phyloP scores from a whole-genome alignment of 352 stramenopile species.

The Phytophthora sojae region DNA sequence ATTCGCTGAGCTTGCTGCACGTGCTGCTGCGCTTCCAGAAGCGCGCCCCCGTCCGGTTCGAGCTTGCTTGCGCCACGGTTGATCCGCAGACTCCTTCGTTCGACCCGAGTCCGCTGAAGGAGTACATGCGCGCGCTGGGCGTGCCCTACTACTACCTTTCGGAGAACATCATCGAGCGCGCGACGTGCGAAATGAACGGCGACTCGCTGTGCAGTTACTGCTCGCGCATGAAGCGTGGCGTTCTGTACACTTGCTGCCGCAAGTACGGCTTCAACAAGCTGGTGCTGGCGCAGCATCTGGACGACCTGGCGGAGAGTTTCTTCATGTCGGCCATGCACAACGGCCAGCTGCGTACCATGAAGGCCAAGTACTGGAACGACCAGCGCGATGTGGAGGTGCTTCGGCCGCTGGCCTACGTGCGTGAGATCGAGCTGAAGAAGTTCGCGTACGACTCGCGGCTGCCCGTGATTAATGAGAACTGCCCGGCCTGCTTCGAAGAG shows the following conservation, averaged over 20 bases:
- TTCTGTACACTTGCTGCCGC: conserved; percentile 96
- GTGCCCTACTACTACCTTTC: conserved; percentile 96
- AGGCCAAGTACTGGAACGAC: conserved; percentile 98
- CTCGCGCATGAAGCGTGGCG: conserved; percentile 97
- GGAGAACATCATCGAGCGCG: conserved; percentile 93
- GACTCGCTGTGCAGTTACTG: conserved; percentile 97
- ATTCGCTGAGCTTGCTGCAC: conserved; percentile 97
- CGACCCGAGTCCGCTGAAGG: conserved; percentile 96
- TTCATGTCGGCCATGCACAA: conserved; percentile 99
- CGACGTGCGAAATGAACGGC: conserved; percentile 86
- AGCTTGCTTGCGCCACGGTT: conserved; percentile 95
- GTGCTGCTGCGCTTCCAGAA: conserved; percentile 95
- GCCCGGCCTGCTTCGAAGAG: conserved; percentile 98
- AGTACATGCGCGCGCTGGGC: conserved; percentile 95
- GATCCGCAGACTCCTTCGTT: conserved; percentile 98
- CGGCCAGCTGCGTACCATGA: conserved; percentile 98
- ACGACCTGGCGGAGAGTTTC: conserved; percentile 98
- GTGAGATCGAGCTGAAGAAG: conserved; percentile 93
- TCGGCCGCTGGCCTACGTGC: conserved; percentile 95
- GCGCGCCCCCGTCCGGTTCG: conserved; percentile 94
- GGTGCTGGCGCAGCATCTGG: conserved; percentile 97
- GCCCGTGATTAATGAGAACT: conserved; percentile 99
- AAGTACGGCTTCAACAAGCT: conserved; percentile 95
- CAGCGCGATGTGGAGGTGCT: conserved; percentile 95
- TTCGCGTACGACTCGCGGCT: conserved; percentile 89